Evolutionary conservation across 306 rosid genomes (phyloP).

Genomic region (Malus orientalis): DNA sequence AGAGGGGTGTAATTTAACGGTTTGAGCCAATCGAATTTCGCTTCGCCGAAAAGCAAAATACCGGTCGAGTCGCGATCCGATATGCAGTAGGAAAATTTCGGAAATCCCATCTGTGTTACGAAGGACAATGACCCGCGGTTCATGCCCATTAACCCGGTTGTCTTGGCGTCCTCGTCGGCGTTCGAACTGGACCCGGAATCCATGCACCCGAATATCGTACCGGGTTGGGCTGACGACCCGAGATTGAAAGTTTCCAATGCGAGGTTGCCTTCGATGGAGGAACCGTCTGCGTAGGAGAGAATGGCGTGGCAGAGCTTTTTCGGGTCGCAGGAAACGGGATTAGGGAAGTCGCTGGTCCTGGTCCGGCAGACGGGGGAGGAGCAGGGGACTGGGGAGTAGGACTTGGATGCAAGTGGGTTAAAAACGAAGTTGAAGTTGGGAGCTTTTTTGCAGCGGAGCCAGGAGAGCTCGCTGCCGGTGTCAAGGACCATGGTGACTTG

Average conservation of each 20-base stretch:
- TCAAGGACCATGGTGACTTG: conserved; percentile 88
- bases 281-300: conserved; percentile 65
- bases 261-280: conserved; percentile 72
- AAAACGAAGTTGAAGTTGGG: conserved; percentile 35
- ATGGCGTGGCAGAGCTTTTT: conserved; percentile 59
- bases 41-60: conserved; percentile 57
- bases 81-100: conserved; percentile 79
- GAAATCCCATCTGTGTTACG: conserved; percentile 50
- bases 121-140: conserved; percentile 77
- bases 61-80: conserved; percentile 60
- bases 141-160: conserved; percentile 80
- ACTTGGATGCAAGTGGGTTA: conserved; percentile 48
- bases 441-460: conserved; percentile 66
- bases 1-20: conserved; percentile 68
- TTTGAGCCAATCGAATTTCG: conserved; percentile 42
- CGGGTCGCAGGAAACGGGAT: conserved; percentile 63
- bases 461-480: conserved; percentile 88
- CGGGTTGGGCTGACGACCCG: conserved; percentile 37
- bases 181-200: conserved; percentile 67
- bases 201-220: conserved; percentile 71
- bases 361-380: conserved; percentile 49
- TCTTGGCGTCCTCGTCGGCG: conserved; percentile 62
- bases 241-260: conserved; percentile 53
- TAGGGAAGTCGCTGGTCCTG: conserved; percentile 55
- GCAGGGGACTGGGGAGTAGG: conserved; percentile 56